These are phyloP conservation scores for Diutina rugosa DNA, from an alignment of 1,139 yeast genomes.

Conservation along the genomic window DNA sequence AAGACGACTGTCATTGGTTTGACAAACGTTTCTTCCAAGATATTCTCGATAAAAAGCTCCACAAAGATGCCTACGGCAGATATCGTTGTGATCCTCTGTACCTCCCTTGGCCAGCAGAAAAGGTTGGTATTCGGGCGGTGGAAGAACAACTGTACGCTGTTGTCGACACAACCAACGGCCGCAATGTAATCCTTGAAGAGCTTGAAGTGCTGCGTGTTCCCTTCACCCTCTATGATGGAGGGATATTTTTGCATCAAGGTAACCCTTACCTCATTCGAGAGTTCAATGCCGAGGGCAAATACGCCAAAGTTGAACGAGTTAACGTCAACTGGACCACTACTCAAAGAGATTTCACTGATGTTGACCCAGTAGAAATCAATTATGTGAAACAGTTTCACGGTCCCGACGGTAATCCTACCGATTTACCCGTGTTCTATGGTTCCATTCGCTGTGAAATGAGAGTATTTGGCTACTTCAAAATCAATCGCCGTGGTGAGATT, in stretches of 20 bases:
- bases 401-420: slow-evolving; percentile 15
- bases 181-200: slow-evolving; percentile 73
- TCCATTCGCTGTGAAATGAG: slow-evolving; percentile 53
- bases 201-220: slow-evolving; percentile 85
- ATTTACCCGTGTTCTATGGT: slow-evolving; percentile 67
- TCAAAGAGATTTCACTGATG: slow-evolving; percentile 86
- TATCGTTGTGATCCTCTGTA: slow-evolving; percentile 48
- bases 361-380: slow-evolving; percentile 74
- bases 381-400: slow-evolving; percentile 38
- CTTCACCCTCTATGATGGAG: slow-evolving; percentile 91
- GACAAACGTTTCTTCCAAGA: neutral
- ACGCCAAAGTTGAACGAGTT: slow-evolving; percentile 76
- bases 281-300: slow-evolving; percentile 60
- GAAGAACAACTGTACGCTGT: slow-evolving; percentile 77
- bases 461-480: slow-evolving; percentile 88
- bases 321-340: slow-evolving; percentile 88
- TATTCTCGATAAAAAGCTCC: slow-evolving; percentile 19
- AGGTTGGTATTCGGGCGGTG: slow-evolving; percentile 68
- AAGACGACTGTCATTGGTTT: slow-evolving; percentile 23
- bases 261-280: slow-evolving; percentile 76
- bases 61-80: slow-evolving; percentile 35
- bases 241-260: slow-evolving; percentile 90
- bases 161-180: slow-evolving; percentile 68
- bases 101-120: slow-evolving; percentile 70
- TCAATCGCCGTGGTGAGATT: slow-evolving; percentile 62